Evolutionary conservation across 139 green algal species (phyloP).

Genomic region (Tetradesmus obliquus): DNA sequence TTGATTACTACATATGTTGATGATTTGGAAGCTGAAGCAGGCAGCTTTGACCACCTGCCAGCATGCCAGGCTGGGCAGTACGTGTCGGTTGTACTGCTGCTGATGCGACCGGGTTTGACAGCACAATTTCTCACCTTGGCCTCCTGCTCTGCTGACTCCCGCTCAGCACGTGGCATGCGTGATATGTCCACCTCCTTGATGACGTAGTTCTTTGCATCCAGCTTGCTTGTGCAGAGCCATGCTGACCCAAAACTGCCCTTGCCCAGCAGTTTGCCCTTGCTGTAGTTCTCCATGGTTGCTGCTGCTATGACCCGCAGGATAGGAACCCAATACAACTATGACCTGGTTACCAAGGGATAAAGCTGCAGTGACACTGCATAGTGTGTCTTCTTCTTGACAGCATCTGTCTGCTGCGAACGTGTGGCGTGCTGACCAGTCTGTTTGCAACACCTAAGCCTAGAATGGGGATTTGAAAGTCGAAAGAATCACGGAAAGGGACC

Average conservation of each 20-base stretch:
- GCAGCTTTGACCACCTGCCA: not conserved
- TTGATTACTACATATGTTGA: not conserved
- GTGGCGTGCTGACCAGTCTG: not conserved
- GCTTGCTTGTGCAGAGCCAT: slow-evolving; percentile 65
- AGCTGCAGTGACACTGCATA: not conserved
- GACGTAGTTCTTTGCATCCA: slow-evolving; percentile 76
- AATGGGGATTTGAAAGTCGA: too few species aligned
- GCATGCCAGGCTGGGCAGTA: not conserved
- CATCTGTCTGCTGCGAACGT: not conserved
- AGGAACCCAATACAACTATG: not conserved
- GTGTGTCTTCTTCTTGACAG: not conserved
- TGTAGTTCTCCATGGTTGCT: slow-evolving; percentile 62
- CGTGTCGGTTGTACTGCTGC: not conserved
- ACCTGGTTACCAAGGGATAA: not conserved
- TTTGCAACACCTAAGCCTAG: not conserved
- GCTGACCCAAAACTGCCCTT: slow-evolving; percentile 77
- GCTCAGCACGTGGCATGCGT: slow-evolving; percentile 69
- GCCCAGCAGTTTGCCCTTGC: slow-evolving; percentile 65
- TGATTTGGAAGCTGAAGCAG: not conserved
- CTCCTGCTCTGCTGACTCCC: slow-evolving; percentile 70
- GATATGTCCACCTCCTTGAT: slow-evolving; percentile 84
- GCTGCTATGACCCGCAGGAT: not conserved
- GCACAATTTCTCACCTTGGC: slow-evolving; percentile 61
- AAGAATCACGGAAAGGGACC: too few species aligned
- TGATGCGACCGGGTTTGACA: not conserved